Evolutionary conservation across 2,329 filamentous ascomycete species (phyloP).

Genomic region (Colletotrichum sp.): DNA sequence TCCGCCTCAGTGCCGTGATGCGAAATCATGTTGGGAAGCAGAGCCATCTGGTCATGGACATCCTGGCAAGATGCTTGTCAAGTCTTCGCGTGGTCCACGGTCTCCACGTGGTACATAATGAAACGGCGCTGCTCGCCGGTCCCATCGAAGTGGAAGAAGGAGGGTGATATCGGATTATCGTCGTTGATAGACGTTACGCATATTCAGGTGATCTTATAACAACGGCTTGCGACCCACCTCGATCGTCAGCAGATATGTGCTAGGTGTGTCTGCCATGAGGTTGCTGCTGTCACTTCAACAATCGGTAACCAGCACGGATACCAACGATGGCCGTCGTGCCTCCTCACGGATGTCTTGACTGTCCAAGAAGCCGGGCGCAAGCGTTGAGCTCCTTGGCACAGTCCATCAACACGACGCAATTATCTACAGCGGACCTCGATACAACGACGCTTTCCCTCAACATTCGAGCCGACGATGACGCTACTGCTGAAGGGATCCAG

Average conservation of each 20-base stretch:
- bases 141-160: not conserved
- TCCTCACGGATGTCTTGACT: not conserved
- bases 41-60: not conserved
- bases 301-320: not conserved
- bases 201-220: not conserved
- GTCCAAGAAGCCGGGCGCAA: not conserved
- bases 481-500: not conserved
- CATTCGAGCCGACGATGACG: constrained; percentile 3
- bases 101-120: not conserved
- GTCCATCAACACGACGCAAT: not conserved
- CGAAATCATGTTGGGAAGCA: not conserved
- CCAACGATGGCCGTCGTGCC: constrained; percentile 17
- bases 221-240: not conserved
- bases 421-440: not conserved
- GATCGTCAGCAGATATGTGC: not conserved
- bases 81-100: not conserved
- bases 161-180: not conserved
- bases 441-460: not conserved
- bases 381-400: not conserved
- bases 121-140: not conserved
- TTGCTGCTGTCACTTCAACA: not conserved
- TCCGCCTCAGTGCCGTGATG: not conserved
- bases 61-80: not conserved
- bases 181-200: not conserved
- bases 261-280: not conserved